phyloP scores from a whole-genome alignment of 2,329 filamentous ascomycete species.

The Hypoxylon sp. region DNA sequence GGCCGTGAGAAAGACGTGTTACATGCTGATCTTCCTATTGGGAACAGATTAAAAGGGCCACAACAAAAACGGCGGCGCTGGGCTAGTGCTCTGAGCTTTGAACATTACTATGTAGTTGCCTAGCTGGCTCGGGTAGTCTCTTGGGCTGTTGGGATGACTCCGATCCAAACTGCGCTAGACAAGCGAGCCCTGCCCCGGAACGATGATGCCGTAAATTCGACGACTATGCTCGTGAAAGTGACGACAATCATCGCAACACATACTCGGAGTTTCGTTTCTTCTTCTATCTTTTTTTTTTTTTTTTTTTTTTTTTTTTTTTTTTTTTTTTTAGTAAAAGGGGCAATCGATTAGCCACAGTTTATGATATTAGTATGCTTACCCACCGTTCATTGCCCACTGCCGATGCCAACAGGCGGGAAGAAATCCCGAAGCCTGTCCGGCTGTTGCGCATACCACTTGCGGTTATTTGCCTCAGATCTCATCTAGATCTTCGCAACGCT shows the following conservation, averaged over 20 bases:
- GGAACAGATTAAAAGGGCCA: constrained; percentile 30
- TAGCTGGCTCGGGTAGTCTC: constrained; percentile 13
- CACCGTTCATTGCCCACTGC: constrained; percentile 2
- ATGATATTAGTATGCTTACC: constrained; percentile 3
- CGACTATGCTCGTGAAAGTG: constrained; percentile 18
- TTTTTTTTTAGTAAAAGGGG: constrained; percentile 14
- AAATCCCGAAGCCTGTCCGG: constrained; percentile 14
- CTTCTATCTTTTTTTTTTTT: not conserved
- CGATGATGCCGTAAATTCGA: constrained; percentile 17
- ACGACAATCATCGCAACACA: constrained; percentile 14
- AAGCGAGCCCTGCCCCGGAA: constrained; percentile 31
- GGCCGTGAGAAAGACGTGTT: constrained; percentile 10
- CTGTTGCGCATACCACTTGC: too few species aligned
- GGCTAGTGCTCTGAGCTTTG: constrained; percentile 22
- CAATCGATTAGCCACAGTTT: not conserved
- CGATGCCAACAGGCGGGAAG: constrained; percentile 14
- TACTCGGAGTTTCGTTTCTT: not conserved
- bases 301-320: not conserved
- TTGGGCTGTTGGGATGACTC: constrained; percentile 6
- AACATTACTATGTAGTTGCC: constrained; percentile 12
- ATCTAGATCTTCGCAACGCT: not conserved
- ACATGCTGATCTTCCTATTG: constrained; percentile 24
- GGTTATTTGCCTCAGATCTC: not conserved
- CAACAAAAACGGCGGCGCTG: constrained; percentile 28
- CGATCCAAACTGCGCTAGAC: constrained; percentile 31